Conservation (phyloP, 306 rosid genomes). For the Clitoria ternatea region DNA sequence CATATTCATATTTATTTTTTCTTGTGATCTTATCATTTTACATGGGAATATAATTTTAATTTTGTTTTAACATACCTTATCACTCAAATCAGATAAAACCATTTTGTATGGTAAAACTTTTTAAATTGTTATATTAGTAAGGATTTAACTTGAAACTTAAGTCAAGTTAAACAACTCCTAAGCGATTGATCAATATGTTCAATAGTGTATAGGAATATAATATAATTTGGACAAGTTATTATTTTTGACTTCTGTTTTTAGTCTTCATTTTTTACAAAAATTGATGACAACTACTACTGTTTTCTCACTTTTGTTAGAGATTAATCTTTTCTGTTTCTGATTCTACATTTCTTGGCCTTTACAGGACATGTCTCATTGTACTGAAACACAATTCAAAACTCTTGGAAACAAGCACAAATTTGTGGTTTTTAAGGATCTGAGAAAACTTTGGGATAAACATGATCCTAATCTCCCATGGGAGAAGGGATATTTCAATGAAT, state of each 20-base stretch:
- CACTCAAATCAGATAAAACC: too few species aligned
- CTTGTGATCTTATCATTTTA: background rate
- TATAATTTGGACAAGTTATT: too few species aligned
- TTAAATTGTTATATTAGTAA: too few species aligned
- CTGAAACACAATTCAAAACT: conserved; percentile 47
- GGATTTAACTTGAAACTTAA: too few species aligned
- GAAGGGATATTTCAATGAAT: conserved; percentile 53
- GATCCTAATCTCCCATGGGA: conserved; percentile 75
- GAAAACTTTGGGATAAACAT: conserved; percentile 66
- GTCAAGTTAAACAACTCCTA: too few species aligned
- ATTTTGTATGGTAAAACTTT: too few species aligned
- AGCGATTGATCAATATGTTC: too few species aligned
- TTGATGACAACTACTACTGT: background rate
- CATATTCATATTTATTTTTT: background rate
- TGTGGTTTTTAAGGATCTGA: conserved; percentile 67
- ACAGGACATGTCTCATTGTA: conserved; percentile 70
- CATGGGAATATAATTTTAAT: background rate
- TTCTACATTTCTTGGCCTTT: background rate
- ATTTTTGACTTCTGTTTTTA: too few species aligned
- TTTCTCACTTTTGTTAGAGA: background rate
- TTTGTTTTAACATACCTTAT: too few species aligned
- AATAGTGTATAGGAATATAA: too few species aligned
- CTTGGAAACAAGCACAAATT: conserved; percentile 55
- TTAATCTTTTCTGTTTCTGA: background rate
- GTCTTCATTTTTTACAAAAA: background rate